A percentile compares a stretch with the other conserved stretches of the same genome.
These are phyloP conservation scores for Eremothecium gossypii DNA, from an alignment of 1,139 yeast species.

Conservation along the genomic window DNA sequence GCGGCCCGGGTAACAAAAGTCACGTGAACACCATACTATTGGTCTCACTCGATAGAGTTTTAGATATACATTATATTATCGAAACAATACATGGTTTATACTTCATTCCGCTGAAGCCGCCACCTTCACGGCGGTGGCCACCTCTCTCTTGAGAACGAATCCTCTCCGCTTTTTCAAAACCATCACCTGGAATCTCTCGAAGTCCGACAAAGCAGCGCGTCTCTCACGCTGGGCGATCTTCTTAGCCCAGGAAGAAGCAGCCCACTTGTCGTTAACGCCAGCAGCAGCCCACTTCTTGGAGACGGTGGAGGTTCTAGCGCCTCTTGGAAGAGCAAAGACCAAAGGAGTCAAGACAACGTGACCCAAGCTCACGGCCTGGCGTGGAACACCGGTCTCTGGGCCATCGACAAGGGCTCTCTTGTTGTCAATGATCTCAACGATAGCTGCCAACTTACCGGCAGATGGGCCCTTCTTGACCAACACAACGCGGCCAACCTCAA, in stretches of 20 bases:
- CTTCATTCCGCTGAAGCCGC: too few species aligned
- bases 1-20: not conserved
- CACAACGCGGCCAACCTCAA: constrained; percentile 99
- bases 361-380: constrained; percentile 85
- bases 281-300: constrained; percentile 92
- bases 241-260: constrained; percentile 93
- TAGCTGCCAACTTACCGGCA: constrained; percentile 80
- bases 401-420: constrained; percentile 97
- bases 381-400: constrained; percentile 76
- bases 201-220: constrained; percentile 89
- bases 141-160: constrained; percentile 85
- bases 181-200: constrained; percentile 99
- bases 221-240: constrained; percentile 90
- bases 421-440: constrained; percentile 98
- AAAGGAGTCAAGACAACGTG: constrained; percentile 90
- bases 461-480: constrained; percentile 65
- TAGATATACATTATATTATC: constrained; percentile 15
- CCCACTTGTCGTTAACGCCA: constrained; percentile 85
- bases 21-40: not conserved
- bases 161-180: constrained; percentile 96
- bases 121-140: constrained; percentile 89
- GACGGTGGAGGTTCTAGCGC: constrained; percentile 79
- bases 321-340: constrained; percentile 87
- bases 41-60: constrained; percentile 7
- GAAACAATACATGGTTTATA: constrained; percentile 10